A percentile compares a stretch with the other conserved stretches of the same genome.
Conservation (phyloP, 495 filamentous ascomycete species). For the Neurospora sublineolata region DNA sequence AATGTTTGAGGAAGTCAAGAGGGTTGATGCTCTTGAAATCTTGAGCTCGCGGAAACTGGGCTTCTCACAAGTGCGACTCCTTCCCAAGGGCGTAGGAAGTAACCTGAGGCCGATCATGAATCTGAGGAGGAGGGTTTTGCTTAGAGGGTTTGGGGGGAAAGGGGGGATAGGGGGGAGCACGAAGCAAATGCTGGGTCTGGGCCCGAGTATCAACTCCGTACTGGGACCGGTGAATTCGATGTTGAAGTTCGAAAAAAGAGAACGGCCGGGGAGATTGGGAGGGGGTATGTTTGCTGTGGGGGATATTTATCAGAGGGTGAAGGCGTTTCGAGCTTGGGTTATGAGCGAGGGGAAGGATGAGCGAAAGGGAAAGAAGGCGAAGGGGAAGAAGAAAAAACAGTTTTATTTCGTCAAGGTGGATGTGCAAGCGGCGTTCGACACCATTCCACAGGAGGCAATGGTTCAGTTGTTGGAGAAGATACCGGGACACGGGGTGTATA, state of each 20-base stretch:
- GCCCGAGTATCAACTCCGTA: slow-evolving; percentile 69
- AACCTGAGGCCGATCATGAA: slow-evolving; percentile 74
- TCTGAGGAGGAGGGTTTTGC: slow-evolving; percentile 50
- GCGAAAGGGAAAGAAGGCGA: neutral
- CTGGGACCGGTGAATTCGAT: slow-evolving; percentile 65
- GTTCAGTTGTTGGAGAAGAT: slow-evolving; percentile 53
- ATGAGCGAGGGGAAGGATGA: neutral
- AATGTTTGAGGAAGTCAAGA: slow-evolving; percentile 82
- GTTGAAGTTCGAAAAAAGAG: slow-evolving; percentile 65
- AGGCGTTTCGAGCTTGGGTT: slow-evolving; percentile 47
- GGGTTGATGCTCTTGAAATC: slow-evolving; percentile 43
- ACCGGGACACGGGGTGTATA: slow-evolving; percentile 54
- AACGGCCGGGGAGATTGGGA: slow-evolving; percentile 47
- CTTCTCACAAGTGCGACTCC: slow-evolving; percentile 65
- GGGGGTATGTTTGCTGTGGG: slow-evolving; percentile 67
- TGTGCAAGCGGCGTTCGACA: slow-evolving; percentile 87
- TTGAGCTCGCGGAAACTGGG: slow-evolving; percentile 55
- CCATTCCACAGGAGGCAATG: slow-evolving; percentile 73
- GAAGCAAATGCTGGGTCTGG: slow-evolving; percentile 33
- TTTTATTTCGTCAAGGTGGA: slow-evolving; percentile 85
- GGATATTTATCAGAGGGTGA: slow-evolving; percentile 71
- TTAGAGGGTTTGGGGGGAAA: slow-evolving; percentile 11
- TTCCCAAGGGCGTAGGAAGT: slow-evolving; percentile 48
- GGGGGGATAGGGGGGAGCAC: neutral
- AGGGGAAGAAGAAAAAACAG: slow-evolving; percentile 1